Evolutionary conservation across 1,284 basidiomycete species (phyloP), one percentile per base, ranked within the genome.

Genomic region (Afroboletus lepidellus): DNA sequence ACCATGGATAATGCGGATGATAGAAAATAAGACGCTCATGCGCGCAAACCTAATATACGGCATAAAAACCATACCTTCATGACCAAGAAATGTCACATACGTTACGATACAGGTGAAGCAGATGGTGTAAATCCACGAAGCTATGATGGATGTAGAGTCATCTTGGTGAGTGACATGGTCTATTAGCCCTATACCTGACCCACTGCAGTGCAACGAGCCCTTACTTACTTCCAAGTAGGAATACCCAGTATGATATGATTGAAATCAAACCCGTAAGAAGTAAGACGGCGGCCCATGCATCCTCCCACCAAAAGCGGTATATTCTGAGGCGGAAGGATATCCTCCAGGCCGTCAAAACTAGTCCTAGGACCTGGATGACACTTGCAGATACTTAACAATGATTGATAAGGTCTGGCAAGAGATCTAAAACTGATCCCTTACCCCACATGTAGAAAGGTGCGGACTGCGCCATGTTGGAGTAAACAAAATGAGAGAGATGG

Each of bases 291-390:
- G 59, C 61, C 58, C 51, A 61, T 3, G 34, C 50, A 34, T 62
- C 60, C 37, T 62, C 60, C 60, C 58, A 65, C 60, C 60, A 62
- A 25, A 64, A 62, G 15, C 61, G 63, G 20, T 18, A 18, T 3
- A 57, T 65, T 38, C 39, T 50, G 43, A 33, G 29, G 9, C 42
- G 42, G 5, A 44, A 44, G 30, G 33, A 44, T n/a, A 44, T 24
- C 30, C 30, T 20, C 42, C 42, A 44, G 3, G 29, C 20, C 23
- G 41, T 43, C 20, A 43, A 8, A 12, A 43, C 7, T 5, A 43
- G 8, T 20, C 27, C 41, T 9, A 43, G 18, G 21, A 18, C 6
- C 20, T 43, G 25, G 20, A 32, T 29, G 5, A 32, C 18, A 20
- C 18, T 43, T 3, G 41, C 5, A 23, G 41, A 21, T 29, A 32